Percentiles rank a stretch among this genome's conserved stretches.
These are phyloP conservation scores for Achaetomium macrosporum DNA, from an alignment of 2,329 filamentous ascomycete species.

Conservation along the genomic window DNA sequence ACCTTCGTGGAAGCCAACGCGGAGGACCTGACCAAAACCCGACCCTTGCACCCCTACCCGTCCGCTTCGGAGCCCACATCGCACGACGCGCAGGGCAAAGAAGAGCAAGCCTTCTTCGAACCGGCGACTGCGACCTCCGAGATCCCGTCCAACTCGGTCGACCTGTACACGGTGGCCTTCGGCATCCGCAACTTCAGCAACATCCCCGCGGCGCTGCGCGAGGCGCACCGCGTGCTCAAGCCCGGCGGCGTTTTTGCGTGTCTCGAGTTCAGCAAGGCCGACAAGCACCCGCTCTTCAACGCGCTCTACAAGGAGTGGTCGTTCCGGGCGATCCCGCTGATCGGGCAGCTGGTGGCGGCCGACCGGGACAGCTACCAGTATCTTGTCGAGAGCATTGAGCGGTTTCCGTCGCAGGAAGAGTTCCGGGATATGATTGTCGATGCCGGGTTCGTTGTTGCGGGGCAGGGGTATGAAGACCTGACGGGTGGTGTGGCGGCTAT, in stretches of 20 bases:
- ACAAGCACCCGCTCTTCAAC: constrained; percentile 72
- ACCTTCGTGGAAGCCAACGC: constrained; percentile 88
- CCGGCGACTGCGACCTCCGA: constrained; percentile 29
- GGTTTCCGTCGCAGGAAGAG: constrained; percentile 78
- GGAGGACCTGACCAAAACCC: constrained; percentile 52
- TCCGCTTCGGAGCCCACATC: neutral
- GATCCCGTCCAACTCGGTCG: constrained; percentile 66
- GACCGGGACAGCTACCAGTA: constrained; percentile 98
- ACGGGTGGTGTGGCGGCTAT: constrained; percentile 92
- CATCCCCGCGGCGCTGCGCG: constrained; percentile 73
- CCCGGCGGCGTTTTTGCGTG: constrained; percentile 96
- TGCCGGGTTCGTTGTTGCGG: constrained; percentile 81
- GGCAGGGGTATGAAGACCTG: constrained; percentile 79
- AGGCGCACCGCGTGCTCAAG: constrained; percentile 83
- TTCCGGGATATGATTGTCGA: constrained; percentile 78
- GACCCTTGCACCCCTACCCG: constrained; percentile 16
- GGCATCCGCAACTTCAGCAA: constrained; percentile 96
- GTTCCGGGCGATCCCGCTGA: constrained; percentile 87
- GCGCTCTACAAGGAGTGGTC: constrained; percentile 92
- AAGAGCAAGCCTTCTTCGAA: constrained; percentile 19
- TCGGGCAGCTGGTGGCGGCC: constrained; percentile 89
- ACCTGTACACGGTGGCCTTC: constrained; percentile 96
- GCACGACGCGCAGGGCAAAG: neutral
- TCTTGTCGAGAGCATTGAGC: constrained; percentile 94
- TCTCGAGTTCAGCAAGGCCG: constrained; percentile 84